phyloP scores from a whole-genome alignment of 257 asterid species.

The Fraxinus cuspidata region DNA sequence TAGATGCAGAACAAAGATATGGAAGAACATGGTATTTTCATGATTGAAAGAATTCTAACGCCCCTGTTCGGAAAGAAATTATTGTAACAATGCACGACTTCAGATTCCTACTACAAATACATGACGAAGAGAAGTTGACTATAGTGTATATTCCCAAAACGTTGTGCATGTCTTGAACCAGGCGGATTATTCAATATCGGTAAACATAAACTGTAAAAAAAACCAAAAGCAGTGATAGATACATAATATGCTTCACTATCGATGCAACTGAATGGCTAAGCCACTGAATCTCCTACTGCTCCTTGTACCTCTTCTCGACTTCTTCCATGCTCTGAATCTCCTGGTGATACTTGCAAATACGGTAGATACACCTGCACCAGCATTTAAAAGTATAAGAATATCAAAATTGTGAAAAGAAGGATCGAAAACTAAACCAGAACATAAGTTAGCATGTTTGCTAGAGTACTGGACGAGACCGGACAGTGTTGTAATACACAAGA shows the following conservation, averaged over 20 bases:
- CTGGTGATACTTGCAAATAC: constrained; percentile 67
- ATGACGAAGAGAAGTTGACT: background rate
- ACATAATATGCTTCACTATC: background rate
- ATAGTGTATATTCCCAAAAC: background rate
- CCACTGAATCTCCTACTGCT: constrained; percentile 40
- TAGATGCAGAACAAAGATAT: too few relatives aligned
- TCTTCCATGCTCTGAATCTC: constrained; percentile 71
- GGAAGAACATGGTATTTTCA: too few relatives aligned
- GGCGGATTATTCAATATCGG: background rate
- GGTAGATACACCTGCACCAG: constrained; percentile 68
- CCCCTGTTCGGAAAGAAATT: too few relatives aligned
- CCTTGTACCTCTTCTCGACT: constrained; percentile 86
- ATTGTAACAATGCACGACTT: too few relatives aligned
- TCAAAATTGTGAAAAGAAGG: constrained; percentile 6
- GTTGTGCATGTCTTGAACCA: background rate
- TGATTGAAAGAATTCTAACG: too few relatives aligned
- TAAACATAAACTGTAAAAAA: background rate
- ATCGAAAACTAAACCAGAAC: background rate
- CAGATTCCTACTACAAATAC: background rate
- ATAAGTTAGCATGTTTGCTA: background rate
- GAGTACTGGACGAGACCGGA: background rate
- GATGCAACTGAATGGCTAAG: background rate
- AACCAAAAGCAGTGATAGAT: background rate
- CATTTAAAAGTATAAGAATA: constrained; percentile 10
- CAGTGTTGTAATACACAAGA: background rate